Evolutionary conservation across 495 filamentous ascomycete species (phyloP).

Genomic region (Cercophora scortea): DNA sequence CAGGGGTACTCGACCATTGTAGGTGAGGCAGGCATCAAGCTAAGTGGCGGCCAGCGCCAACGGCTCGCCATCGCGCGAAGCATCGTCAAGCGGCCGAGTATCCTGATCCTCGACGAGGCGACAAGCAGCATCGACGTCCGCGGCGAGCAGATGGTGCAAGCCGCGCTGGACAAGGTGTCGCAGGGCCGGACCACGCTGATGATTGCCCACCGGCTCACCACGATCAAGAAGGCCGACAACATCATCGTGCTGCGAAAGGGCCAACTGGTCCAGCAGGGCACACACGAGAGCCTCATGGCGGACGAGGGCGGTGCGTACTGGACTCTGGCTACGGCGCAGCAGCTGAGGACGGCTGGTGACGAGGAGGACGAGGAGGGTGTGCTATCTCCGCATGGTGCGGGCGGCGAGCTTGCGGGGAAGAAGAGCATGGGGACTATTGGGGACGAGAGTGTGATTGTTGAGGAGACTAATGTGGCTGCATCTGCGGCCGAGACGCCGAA

Average conservation of each 20-base stretch:
- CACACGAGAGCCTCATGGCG: slow-evolving; percentile 56
- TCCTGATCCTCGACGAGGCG: slow-evolving; percentile 79
- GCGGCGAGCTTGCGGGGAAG: slow-evolving; percentile 19
- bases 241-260: slow-evolving; percentile 53
- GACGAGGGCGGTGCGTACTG: slow-evolving; percentile 50
- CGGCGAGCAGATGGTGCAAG: slow-evolving; percentile 51
- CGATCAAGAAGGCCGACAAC: slow-evolving; percentile 57
- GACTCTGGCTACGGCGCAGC: slow-evolving; percentile 44
- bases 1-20: slow-evolving; percentile 57
- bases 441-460: slow-evolving; percentile 9
- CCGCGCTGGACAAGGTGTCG: slow-evolving; percentile 46
- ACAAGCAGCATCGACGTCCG: slow-evolving; percentile 56
- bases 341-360: slow-evolving; percentile 25
- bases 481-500: slow-evolving; percentile 11
- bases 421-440: slow-evolving; percentile 33
- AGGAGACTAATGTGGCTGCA: slow-evolving; percentile 4
- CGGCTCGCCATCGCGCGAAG: slow-evolving; percentile 61
- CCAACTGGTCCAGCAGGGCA: slow-evolving; percentile 61
- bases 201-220: slow-evolving; percentile 55
- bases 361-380: slow-evolving; percentile 10
- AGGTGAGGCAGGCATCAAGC: slow-evolving; percentile 49
- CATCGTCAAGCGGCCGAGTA: slow-evolving; percentile 69
- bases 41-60: slow-evolving; percentile 60
- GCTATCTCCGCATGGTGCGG: slow-evolving; percentile 8
- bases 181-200: slow-evolving; percentile 51